Evolutionary conservation across 257 asterid species (phyloP), one percentile per base, ranked within the genome.

Genomic region (Gentiana dahurica): DNA sequence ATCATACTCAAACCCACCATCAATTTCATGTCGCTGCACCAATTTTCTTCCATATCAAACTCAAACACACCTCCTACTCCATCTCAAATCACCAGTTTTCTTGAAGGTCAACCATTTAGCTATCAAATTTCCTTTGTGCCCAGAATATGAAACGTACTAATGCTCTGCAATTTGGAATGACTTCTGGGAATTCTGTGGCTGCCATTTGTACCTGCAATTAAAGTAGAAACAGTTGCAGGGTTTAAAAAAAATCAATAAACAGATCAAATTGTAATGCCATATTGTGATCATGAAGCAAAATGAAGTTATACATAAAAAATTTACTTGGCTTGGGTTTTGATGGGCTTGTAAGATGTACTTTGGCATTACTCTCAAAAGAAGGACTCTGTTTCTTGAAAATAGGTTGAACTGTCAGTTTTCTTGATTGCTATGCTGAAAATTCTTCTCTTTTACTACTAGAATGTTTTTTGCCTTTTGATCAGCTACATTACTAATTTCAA

Each of bases 161-260:
- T 68, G 54, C 80, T 80, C 61, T 82, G 84, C 36, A 90, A 56
- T 65, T 68, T 81, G 78, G 78, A 68, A 63, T 63, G 81, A 15
- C 73, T 65, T 70, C 80, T 82, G 36, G 87, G 75, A 57, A 51
- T 52, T 53, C 64, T 73, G 36, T 61, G 74, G 48, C 1, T 36
- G 51, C 67, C 47, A 49, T 77, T 83, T 74, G 88, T 38, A 64
- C n/a, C 75, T 68, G 69, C 57, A 68, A 24, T 24, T 24, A 24
- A 24, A 70, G 68, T 55, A 34, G n/a, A 52, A 24, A 59, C 55
- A 60, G 2, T 43, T 72, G 10, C 45, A 60, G 45, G 12, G 62
- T 34, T 51, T 50, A 60, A 10, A 54, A 44, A 36, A 58, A 55
- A 2, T 4, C 7, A 37, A 55, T 8, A 5, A 12, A n/a, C 46